These are phyloP conservation scores for Glycine soja DNA, from an alignment of 306 rosid species.

Conservation along the genomic window DNA sequence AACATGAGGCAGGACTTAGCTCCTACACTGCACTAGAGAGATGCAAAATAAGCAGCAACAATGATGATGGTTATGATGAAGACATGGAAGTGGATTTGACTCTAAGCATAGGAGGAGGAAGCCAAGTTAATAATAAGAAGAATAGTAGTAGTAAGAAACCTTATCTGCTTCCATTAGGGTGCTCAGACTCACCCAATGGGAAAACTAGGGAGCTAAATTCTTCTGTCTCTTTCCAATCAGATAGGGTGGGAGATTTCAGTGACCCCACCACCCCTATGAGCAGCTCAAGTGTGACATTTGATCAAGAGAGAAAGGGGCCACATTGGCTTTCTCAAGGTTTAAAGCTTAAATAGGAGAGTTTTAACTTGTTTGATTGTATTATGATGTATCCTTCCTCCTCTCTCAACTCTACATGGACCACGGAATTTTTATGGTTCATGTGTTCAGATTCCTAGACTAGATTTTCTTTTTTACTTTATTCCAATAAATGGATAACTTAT, in stretches of 20 bases:
- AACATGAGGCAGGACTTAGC: slow-evolving; percentile 59
- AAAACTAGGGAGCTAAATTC: slow-evolving; percentile 59
- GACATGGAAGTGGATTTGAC: slow-evolving; percentile 81
- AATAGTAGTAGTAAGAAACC: slow-evolving; percentile 41
- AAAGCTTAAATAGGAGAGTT: slow-evolving; percentile 68
- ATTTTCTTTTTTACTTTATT: slow-evolving; percentile 46
- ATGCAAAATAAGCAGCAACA: slow-evolving; percentile 50
- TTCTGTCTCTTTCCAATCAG: slow-evolving; percentile 72
- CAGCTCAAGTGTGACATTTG: slow-evolving; percentile 86
- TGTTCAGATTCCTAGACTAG: slow-evolving; percentile 59
- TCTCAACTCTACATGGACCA: slow-evolving; percentile 54
- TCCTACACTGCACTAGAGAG: slow-evolving; percentile 49
- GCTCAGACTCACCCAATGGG: slow-evolving; percentile 43
- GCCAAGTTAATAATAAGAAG: slow-evolving; percentile 30
- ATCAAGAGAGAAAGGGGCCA: slow-evolving; percentile 81
- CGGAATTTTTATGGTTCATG: slow-evolving; percentile 60
- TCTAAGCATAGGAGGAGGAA: slow-evolving; percentile 83
- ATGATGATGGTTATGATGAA: slow-evolving; percentile 54
- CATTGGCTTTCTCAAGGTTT: slow-evolving; percentile 89
- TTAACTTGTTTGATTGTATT: background rate
- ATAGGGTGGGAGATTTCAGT: slow-evolving; percentile 75
- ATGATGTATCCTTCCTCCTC: background rate
- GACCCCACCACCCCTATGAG: slow-evolving; percentile 88
- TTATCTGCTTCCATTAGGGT: slow-evolving; percentile 42
- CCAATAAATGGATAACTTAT: slow-evolving; percentile 60